Evolutionary conservation across 2,329 filamentous ascomycete species (phyloP).

Genomic region (Ophiocordyceps camponoti-saundersi): DNA sequence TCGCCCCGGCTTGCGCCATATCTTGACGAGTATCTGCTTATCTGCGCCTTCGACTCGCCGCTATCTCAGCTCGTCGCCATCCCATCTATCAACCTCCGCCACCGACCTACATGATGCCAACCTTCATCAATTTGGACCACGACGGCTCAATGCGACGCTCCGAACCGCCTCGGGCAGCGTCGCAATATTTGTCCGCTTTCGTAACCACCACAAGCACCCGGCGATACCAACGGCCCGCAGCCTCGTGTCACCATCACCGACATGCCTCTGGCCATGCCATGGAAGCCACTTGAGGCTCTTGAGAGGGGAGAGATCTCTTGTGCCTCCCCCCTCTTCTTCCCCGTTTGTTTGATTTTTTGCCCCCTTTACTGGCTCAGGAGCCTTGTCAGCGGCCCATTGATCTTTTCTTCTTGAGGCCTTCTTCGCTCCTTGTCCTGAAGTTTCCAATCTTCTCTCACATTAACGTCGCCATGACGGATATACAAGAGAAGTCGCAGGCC

Average conservation of each 20-base stretch:
- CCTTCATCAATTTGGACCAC: not conserved
- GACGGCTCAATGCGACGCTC: not conserved
- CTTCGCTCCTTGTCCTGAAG: too few relatives aligned
- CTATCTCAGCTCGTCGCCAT: too few relatives aligned
- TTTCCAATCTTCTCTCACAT: not conserved
- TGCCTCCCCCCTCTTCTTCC: not conserved
- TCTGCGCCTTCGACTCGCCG: too few relatives aligned
- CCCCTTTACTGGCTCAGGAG: too few relatives aligned
- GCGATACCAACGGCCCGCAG: not conserved
- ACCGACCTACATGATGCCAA: not conserved
- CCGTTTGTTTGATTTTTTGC: not conserved
- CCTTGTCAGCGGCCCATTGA: too few relatives aligned
- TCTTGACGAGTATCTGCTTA: not conserved
- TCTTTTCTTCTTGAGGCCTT: too few relatives aligned
- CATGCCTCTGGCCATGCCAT: not conserved
- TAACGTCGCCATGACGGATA: not conserved
- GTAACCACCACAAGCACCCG: not conserved
- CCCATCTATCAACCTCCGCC: not conserved
- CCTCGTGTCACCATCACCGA: not conserved
- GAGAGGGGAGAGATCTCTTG: not conserved
- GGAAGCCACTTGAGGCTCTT: not conserved
- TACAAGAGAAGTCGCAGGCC: not conserved
- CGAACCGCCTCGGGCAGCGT: not conserved
- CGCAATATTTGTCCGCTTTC: not conserved
- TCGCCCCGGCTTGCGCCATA: not conserved